phyloP scores from a whole-genome alignment of 2,329 filamentous ascomycete species.

The Amphichorda felina region DNA sequence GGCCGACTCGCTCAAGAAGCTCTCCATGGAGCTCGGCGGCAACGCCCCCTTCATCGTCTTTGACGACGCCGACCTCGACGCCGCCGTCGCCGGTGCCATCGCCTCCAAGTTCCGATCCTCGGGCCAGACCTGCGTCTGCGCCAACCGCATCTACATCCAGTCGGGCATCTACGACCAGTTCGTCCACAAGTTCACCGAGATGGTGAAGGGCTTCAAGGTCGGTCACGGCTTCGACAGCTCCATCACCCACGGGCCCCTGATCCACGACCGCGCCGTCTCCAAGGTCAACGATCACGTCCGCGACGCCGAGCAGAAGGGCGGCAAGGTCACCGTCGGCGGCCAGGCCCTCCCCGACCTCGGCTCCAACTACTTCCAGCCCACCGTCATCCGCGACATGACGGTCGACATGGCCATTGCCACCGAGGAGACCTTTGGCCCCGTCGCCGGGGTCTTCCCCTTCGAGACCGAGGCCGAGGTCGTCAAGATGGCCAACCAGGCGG shows the following conservation, averaged over 20 bases:
- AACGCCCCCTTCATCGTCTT: constrained; percentile 97
- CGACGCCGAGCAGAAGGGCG: constrained; percentile 70
- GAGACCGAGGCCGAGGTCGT: constrained; percentile 83
- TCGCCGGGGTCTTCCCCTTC: constrained; percentile 83
- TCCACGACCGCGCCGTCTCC: constrained; percentile 68
- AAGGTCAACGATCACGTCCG: constrained; percentile 74
- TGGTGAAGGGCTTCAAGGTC: constrained; percentile 64
- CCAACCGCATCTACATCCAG: constrained; percentile 75
- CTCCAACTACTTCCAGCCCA: constrained; percentile 79
- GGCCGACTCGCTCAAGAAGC: constrained; percentile 68
- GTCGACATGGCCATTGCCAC: constrained; percentile 70
- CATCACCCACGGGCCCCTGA: constrained; percentile 70
- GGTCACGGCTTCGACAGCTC: constrained; percentile 61
- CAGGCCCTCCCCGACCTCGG: constrained; percentile 64
- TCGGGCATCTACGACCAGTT: constrained; percentile 68
- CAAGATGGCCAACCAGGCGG: constrained; percentile 64
- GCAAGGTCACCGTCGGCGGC: constrained; percentile 62
- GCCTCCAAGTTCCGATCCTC: constrained; percentile 86
- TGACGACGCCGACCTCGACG: constrained; percentile 82
- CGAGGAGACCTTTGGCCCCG: constrained; percentile 93
- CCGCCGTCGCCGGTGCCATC: constrained; percentile 72
- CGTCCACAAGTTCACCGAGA: constrained; percentile 53
- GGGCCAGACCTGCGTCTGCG: constrained; percentile 91
- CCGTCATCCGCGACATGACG: constrained; percentile 79
- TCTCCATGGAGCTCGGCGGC: constrained; percentile 83